phyloP scores from a whole-genome alignment of 495 filamentous ascomycete genomes.

The Talaromyces wortmannii region DNA sequence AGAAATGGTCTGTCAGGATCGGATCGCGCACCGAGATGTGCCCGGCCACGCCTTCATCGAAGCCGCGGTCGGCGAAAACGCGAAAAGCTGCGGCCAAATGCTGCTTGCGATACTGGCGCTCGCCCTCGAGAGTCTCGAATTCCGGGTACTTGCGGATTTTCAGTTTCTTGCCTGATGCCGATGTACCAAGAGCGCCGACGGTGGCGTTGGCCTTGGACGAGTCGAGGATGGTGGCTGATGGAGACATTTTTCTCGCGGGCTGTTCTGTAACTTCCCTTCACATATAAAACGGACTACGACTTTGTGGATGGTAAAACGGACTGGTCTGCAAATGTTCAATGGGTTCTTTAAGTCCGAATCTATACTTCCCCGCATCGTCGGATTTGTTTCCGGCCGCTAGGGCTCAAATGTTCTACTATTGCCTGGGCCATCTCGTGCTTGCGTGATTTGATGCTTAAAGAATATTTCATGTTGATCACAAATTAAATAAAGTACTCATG shows the following conservation, averaged over 20 bases:
- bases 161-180: neutral
- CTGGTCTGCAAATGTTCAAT: too few relatives aligned
- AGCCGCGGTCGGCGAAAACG: conserved; percentile 48
- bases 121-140: conserved; percentile 45
- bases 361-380: neutral
- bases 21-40: conserved; percentile 62
- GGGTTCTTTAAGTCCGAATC: too few relatives aligned
- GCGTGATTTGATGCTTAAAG: too few relatives aligned
- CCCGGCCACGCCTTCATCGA: conserved; percentile 58
- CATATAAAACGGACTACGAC: too few relatives aligned
- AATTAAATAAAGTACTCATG: too few relatives aligned
- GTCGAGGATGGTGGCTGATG: neutral
- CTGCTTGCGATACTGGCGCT: conserved; percentile 54
- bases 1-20: conserved; percentile 42
- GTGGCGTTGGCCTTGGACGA: neutral
- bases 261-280: neutral
- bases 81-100: conserved; percentile 56
- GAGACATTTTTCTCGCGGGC: neutral
- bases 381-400: neutral
- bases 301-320: too few relatives aligned
- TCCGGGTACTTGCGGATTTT: conserved; percentile 19
- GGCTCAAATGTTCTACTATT: neutral
- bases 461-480: too few relatives aligned
- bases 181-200: neutral
- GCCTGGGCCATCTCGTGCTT: neutral